These are phyloP conservation scores for Prunus padus DNA, from an alignment of 306 rosid species.

Conservation along the genomic window DNA sequence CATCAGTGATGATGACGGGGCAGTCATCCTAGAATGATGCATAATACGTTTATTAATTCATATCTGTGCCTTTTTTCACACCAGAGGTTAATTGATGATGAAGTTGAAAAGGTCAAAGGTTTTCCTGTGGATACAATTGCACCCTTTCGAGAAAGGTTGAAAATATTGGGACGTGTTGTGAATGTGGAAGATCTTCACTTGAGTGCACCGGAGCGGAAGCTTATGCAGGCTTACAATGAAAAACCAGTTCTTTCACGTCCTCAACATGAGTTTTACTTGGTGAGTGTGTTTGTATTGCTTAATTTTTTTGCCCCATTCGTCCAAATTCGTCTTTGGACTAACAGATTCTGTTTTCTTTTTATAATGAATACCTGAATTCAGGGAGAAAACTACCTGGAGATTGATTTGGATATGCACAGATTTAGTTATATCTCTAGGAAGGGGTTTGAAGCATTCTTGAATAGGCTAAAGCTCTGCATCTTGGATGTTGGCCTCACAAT, in stretches of 20 bases:
- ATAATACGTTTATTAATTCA: neutral
- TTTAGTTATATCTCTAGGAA: slow-evolving; percentile 93
- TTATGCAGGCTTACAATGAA: slow-evolving; percentile 97
- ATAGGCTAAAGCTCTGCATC: slow-evolving; percentile 72
- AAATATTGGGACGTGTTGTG: slow-evolving; percentile 86
- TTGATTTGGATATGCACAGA: slow-evolving; percentile 97
- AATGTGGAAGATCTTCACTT: slow-evolving; percentile 85
- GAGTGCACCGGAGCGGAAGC: slow-evolving; percentile 77
- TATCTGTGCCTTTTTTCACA: slow-evolving; percentile 12
- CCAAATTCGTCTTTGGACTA: neutral
- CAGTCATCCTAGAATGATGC: neutral
- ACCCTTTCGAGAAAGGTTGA: slow-evolving; percentile 86
- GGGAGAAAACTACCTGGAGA: slow-evolving; percentile 96
- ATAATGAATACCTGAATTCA: slow-evolving; percentile 21
- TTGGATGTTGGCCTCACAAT: slow-evolving; percentile 95
- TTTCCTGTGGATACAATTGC: slow-evolving; percentile 70
- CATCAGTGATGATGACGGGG: neutral
- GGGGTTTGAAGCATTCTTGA: slow-evolving; percentile 91
- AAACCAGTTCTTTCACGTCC: slow-evolving; percentile 99
- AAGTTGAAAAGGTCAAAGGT: slow-evolving; percentile 92
- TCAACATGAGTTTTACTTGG: slow-evolving; percentile 85
- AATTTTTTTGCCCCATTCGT: neutral
- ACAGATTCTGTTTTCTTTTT: neutral
- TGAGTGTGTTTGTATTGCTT: slow-evolving; percentile 30
- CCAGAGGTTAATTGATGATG: slow-evolving; percentile 84